phyloP scores from a whole-genome alignment of 1,284 basidiomycete genomes.

The Sanghuangporus sanghuang region DNA sequence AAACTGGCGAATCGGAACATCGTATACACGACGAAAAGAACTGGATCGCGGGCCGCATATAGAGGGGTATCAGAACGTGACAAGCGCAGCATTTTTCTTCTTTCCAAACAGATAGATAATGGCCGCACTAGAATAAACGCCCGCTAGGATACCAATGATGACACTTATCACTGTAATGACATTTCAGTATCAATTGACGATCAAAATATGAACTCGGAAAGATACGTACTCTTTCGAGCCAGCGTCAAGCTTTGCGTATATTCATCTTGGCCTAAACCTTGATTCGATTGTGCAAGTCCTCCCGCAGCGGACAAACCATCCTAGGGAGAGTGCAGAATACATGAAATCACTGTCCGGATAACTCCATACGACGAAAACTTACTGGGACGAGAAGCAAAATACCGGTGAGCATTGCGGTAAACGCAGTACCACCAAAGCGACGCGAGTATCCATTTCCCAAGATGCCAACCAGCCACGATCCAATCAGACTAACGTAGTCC shows the following conservation, averaged over 20 bases:
- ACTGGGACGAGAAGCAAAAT: slow-evolving; percentile 82
- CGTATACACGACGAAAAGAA: neutral
- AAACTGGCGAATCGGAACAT: neutral
- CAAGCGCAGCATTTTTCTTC: slow-evolving; percentile 67
- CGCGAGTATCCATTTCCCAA: slow-evolving; percentile 81
- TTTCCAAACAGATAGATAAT: slow-evolving; percentile 73
- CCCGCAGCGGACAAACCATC: slow-evolving; percentile 85
- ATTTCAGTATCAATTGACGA: neutral
- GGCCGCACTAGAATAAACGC: slow-evolving; percentile 76
- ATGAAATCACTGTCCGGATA: neutral
- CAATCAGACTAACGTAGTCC: slow-evolving; percentile 64
- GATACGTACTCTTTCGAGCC: slow-evolving; percentile 19
- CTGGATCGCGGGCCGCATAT: neutral
- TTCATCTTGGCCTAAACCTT: slow-evolving; percentile 57
- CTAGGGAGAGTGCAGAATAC: slow-evolving; percentile 30
- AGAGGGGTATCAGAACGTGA: slow-evolving; percentile 53
- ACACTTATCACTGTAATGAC: slow-evolving; percentile 61
- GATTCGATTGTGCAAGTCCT: slow-evolving; percentile 68
- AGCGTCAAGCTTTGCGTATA: slow-evolving; percentile 16
- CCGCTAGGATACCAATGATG: slow-evolving; percentile 83
- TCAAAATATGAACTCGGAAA: slow-evolving; percentile 46
- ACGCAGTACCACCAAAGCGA: slow-evolving; percentile 73
- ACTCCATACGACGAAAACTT: slow-evolving; percentile 23
- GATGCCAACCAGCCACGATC: slow-evolving; percentile 77
- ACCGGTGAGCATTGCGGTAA: slow-evolving; percentile 86